Conservation (phyloP, 768 basidiomycete species). For the Mrakia frigida region DNA sequence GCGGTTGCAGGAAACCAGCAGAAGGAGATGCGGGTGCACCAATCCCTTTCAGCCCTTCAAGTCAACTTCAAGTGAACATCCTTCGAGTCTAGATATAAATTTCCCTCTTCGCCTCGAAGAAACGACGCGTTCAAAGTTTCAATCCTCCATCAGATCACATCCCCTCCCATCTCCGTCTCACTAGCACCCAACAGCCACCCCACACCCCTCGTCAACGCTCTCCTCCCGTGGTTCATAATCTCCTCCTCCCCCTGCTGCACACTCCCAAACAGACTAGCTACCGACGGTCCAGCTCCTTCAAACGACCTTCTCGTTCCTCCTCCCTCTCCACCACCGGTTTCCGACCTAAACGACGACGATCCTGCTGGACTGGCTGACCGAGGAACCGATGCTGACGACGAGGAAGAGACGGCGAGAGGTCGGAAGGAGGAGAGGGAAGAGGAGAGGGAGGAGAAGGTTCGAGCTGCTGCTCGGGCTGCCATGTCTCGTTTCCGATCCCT, state of each 20-base stretch:
- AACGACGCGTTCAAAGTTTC: no score
- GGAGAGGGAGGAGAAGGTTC: constrained; percentile 23
- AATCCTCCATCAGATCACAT: constrained; percentile 16
- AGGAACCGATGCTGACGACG: not conserved
- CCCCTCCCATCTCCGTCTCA: constrained; percentile 41
- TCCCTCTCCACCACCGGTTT: not conserved
- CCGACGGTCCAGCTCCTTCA: constrained; percentile 19
- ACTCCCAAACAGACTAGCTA: constrained; percentile 37
- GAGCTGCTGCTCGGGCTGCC: constrained; percentile 24
- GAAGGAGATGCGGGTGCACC: no score
- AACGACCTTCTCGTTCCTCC: constrained; percentile 14
- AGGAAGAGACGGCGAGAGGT: constrained; percentile 1
- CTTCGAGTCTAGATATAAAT: no score
- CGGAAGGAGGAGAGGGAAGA: constrained; percentile 33
- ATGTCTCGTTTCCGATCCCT: constrained; percentile 30
- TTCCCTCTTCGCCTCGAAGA: no score
- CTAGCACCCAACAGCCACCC: constrained; percentile 94
- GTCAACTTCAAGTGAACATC: no score
- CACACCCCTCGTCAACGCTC: constrained; percentile 80
- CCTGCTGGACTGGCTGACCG: constrained; percentile 33
- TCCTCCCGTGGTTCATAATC: constrained; percentile 61
- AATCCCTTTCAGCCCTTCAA: no score
- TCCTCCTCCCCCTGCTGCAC: constrained; percentile 40
- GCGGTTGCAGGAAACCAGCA: no score
- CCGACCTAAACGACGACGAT: constrained; percentile 38